Conservation (phyloP, 345 rosid genomes). For the Crucihimalaya himalaica region DNA sequence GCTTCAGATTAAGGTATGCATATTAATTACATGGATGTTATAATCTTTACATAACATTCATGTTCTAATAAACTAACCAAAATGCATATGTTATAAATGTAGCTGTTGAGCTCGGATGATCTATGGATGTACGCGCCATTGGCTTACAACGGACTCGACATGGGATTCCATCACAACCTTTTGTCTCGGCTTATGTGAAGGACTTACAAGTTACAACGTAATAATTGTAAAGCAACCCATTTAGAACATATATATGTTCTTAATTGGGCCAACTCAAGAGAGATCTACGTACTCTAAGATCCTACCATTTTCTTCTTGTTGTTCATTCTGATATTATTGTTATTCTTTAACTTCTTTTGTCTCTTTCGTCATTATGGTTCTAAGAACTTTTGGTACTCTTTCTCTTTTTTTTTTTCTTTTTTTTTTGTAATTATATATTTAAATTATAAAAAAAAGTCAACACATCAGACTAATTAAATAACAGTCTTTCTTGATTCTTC, state of each 20-base stretch:
- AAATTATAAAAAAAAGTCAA: constrained; percentile 29
- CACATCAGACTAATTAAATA: constrained; percentile 19
- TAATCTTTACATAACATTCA: neutral
- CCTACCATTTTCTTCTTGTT: constrained; percentile 14
- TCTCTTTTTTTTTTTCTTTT: no score
- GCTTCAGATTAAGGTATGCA: constrained; percentile 78
- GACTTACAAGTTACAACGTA: constrained; percentile 1
- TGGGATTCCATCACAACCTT: constrained; percentile 71
- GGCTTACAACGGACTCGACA: constrained; percentile 84
- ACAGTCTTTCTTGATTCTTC: constrained; percentile 1
- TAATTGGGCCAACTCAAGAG: constrained; percentile 17
- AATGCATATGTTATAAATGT: constrained; percentile 27
- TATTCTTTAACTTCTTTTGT: constrained; percentile 24
- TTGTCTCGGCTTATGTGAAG: constrained; percentile 46
- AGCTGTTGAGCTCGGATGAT: constrained; percentile 95
- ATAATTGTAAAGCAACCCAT: constrained; percentile 31
- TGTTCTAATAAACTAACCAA: constrained; percentile 9
- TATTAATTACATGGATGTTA: no score
- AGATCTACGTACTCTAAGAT: constrained; percentile 25
- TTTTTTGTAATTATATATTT: constrained; percentile 27
- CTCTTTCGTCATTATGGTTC: constrained; percentile 28
- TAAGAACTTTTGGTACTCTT: constrained; percentile 20
- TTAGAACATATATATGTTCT: constrained; percentile 23
- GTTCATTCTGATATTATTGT: constrained; percentile 14
- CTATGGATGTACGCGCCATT: constrained; percentile 97